These are phyloP conservation scores for Neofusicoccum parvum DNA, from an alignment of 2,329 filamentous ascomycete genomes.

Conservation along the genomic window DNA sequence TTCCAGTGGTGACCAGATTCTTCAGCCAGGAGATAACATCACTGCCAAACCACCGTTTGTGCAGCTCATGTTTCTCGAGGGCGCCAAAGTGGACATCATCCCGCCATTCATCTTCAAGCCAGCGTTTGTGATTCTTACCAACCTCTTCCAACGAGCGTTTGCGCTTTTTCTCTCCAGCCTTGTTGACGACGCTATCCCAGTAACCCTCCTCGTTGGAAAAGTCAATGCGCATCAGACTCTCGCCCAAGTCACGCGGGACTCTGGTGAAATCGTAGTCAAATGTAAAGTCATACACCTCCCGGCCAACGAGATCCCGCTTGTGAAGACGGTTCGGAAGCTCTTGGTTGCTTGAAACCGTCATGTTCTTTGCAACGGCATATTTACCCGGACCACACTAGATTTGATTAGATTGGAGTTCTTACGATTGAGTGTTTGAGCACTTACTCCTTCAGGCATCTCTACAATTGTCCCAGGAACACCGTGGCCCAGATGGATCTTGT, in stretches of 20 bases:
- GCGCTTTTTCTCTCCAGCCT: slow-evolving; percentile 25
- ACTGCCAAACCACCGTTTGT: slow-evolving; percentile 42
- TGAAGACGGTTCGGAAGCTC: slow-evolving; percentile 28
- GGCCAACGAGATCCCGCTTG: background rate
- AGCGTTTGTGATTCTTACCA: slow-evolving; percentile 36
- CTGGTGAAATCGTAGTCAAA: background rate
- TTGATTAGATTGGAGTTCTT: background rate
- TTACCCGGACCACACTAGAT: slow-evolving; percentile 39
- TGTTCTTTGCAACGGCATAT: slow-evolving; percentile 42
- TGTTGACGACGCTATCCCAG: slow-evolving; percentile 23
- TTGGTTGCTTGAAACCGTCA: slow-evolving; percentile 30
- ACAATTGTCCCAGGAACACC: slow-evolving; percentile 44
- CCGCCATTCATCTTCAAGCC: slow-evolving; percentile 44
- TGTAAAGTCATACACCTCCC: background rate
- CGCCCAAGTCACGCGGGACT: slow-evolving; percentile 20
- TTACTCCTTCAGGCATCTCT: slow-evolving; percentile 40
- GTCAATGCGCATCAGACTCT: slow-evolving; percentile 25
- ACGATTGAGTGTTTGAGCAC: background rate
- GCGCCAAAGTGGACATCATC: slow-evolving; percentile 36
- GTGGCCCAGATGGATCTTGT: slow-evolving; percentile 41
- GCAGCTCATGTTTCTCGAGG: slow-evolving; percentile 32
- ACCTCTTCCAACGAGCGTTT: slow-evolving; percentile 36
- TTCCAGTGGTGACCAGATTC: slow-evolving; percentile 15
- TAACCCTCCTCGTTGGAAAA: slow-evolving; percentile 23
- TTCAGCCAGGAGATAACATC: slow-evolving; percentile 35